Evolutionary conservation across 257 asterid genomes (phyloP), one percentile per base, ranked within the genome.

Genomic region (Schizonepeta tenuifolia): DNA sequence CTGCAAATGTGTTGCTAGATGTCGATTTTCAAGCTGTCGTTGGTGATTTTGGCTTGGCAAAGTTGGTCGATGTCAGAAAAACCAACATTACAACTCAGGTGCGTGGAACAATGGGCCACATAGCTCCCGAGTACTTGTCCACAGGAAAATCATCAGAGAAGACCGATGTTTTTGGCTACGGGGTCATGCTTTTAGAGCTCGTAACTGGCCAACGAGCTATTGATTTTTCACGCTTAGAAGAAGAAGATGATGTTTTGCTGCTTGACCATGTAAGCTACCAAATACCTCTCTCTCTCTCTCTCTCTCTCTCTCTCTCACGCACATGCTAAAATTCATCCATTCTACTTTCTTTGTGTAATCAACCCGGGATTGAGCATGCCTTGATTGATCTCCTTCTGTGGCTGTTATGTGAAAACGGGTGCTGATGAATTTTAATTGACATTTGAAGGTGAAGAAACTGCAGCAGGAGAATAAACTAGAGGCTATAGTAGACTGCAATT

Each of bases 81-180:
- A 85, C 96, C 28, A 82, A 89, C 40, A 96, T 90, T 3, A 93
- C 98, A 0, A 93, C 98, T 43, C 98, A 93, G 79, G 96, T 93
- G 55, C 93, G 98, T 11, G 98, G 98, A 28, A 93, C 98, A 3
- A 93, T 93, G 97, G 98, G 98, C 65, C 98, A 93, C 76, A 93
- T 93, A 74, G 98, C 98, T 79, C 98, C 97, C 15, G 98, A 92
- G 66, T 92, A 90, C 82, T 79, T 92, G 75, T 93, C 98, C 18
- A 90, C 98, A 2, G 98, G 98, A 40, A 93, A 87, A 82, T 93
- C 98, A 26, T 93, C 97, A 0, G 98, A 88, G 75, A 93, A 82
- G 81, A 93, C 98, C 0, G 97, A 93, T 59, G 96, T 93, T 58
- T 93, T 93, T 75, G 98, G 98, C 12, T 93, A 90, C 10, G 97